Evolutionary conservation across 345 rosid species (phyloP).

Genomic region (Pistacia integerrima): DNA sequence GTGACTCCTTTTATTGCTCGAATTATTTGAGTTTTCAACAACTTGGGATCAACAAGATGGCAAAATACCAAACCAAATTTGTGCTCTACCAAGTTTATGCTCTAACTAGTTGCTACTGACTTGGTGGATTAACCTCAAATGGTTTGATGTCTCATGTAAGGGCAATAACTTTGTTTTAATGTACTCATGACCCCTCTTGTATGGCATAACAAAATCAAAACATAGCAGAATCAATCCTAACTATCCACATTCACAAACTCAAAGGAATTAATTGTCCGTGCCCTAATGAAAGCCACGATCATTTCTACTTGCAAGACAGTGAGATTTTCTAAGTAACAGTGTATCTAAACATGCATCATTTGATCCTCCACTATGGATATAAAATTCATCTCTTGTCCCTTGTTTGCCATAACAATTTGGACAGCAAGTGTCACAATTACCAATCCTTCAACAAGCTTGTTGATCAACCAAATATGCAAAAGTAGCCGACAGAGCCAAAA

Average conservation of each 20-base stretch:
- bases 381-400: neutral
- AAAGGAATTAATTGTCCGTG: neutral
- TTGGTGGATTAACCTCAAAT: neutral
- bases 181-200: neutral
- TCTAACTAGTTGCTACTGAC: no score
- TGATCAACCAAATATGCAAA: neutral
- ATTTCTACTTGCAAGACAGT: neutral
- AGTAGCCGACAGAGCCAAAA: constrained; percentile 1
- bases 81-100: neutral
- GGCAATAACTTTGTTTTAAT: neutral
- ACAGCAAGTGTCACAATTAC: neutral
- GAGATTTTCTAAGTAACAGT: neutral
- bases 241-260: neutral
- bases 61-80: neutral
- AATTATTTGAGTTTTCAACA: neutral
- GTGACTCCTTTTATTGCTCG: neutral
- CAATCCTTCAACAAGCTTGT: neutral
- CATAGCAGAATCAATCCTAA: neutral
- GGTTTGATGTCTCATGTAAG: neutral
- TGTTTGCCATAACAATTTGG: neutral
- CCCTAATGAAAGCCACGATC: neutral
- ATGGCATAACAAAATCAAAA: neutral
- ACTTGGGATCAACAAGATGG: neutral
- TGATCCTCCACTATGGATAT: neutral
- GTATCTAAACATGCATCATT: neutral